These are phyloP conservation scores for Myxozyma mucilagina DNA, from an alignment of 805 yeast genomes.

Conservation along the genomic window DNA sequence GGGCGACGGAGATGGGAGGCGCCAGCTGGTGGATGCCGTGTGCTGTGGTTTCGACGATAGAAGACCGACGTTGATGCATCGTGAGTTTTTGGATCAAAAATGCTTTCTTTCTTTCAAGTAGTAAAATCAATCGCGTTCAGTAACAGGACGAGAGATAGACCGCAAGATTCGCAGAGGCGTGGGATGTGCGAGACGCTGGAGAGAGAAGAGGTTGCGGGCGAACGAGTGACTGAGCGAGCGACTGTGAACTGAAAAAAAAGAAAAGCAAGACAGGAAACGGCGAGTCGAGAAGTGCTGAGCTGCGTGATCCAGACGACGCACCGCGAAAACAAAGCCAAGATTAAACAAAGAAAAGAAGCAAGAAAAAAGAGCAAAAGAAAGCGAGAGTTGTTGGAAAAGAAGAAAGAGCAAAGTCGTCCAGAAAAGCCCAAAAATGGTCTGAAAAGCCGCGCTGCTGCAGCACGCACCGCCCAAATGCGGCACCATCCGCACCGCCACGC, in stretches of 20 bases:
- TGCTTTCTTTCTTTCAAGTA: neutral
- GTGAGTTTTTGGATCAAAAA: neutral
- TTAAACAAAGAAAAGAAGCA: neutral
- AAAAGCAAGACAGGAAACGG: neutral
- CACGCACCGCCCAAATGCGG: neutral
- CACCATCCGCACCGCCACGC: neutral
- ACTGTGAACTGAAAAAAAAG: neutral
- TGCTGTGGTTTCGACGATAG: constrained; percentile 26
- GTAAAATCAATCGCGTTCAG: too few relatives aligned
- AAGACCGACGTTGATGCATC: constrained; percentile 7
- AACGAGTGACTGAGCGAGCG: neutral
- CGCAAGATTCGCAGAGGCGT: neutral
- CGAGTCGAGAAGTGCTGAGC: neutral
- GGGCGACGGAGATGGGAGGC: constrained; percentile 47
- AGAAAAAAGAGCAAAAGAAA: neutral
- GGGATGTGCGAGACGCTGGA: neutral
- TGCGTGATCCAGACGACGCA: neutral
- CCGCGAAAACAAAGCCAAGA: neutral
- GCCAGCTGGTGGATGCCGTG: constrained; percentile 43
- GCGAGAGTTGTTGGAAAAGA: neutral
- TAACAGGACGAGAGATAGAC: too few relatives aligned
- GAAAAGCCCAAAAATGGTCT: too few relatives aligned
- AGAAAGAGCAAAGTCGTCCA: neutral
- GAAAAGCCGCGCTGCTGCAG: neutral
- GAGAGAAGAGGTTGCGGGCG: neutral